These are phyloP conservation scores for Zelonia costaricensis DNA, from an alignment of 208 protist genomes.

Conservation along the genomic window DNA sequence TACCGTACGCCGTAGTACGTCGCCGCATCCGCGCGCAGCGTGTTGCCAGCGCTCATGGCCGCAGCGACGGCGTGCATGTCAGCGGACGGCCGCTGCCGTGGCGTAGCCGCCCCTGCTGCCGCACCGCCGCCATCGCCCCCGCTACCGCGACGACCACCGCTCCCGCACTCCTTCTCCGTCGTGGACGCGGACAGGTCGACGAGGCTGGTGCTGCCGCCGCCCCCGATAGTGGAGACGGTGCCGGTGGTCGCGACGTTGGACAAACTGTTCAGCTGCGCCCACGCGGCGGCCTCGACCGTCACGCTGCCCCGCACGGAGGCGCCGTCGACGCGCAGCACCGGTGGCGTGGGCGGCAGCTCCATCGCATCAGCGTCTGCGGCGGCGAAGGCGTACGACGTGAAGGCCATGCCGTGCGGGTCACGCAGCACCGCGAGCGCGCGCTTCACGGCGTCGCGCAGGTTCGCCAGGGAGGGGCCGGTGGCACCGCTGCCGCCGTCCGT, in stretches of 20 bases:
- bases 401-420: conserved; percentile 5
- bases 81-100: too few species aligned
- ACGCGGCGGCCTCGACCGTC: too few species aligned
- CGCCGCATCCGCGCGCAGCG: not conserved
- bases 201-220: conserved; percentile 5
- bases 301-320: not conserved
- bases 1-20: conserved; percentile 30
- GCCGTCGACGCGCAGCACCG: conserved; percentile 2
- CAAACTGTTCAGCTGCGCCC: conserved; percentile 5
- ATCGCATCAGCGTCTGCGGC: not conserved
- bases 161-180: conserved; percentile 1
- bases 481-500: too few species aligned
- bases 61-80: too few species aligned
- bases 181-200: not conserved
- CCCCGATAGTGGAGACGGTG: conserved; percentile 12
- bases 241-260: conserved; percentile 4
- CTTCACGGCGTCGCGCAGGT: conserved; percentile 11
- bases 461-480: not conserved
- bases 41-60: too few species aligned
- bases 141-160: too few species aligned
- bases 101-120: too few species aligned
- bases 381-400: conserved; percentile 13
- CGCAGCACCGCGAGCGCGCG: conserved; percentile 13
- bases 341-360: conserved; percentile 2
- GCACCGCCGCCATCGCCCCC: too few species aligned